Conservation (phyloP, 2,329 filamentous ascomycete genomes). For the Elsinoe australis region DNA sequence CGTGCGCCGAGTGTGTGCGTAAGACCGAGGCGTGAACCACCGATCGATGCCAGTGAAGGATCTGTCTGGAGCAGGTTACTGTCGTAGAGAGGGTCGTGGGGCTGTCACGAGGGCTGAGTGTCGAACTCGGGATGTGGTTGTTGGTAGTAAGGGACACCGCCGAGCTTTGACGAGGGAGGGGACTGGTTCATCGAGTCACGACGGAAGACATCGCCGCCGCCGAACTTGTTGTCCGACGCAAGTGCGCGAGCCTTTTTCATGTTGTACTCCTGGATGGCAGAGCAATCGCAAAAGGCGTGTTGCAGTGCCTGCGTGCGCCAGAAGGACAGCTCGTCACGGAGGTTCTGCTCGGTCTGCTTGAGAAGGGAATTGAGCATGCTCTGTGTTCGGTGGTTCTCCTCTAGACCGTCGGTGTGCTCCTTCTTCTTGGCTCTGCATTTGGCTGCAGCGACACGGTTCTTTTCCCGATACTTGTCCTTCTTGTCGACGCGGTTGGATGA, state of each 20-base stretch:
- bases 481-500: conserved; percentile 34
- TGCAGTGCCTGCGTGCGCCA: conserved; percentile 29
- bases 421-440: conserved; percentile 67
- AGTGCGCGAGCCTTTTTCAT: conserved; percentile 25
- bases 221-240: conserved; percentile 15
- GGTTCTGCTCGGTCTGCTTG: conserved; percentile 27
- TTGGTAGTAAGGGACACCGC: background rate
- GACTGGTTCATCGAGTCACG: conserved; percentile 16
- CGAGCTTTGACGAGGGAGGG: background rate
- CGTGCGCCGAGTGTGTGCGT: background rate
- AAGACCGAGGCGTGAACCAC: conserved; percentile 7
- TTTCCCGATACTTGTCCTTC: conserved; percentile 55
- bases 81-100: conserved; percentile 3
- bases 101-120: conserved; percentile 7
- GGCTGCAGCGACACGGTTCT: conserved; percentile 64
- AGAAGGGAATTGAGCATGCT: conserved; percentile 28
- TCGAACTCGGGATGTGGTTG: conserved; percentile 15
- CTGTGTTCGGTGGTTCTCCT: conserved; percentile 38
- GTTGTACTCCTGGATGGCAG: conserved; percentile 30
- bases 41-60: background rate
- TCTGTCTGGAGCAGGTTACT: conserved; percentile 16
- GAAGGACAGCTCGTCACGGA: conserved; percentile 29
- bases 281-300: conserved; percentile 30
- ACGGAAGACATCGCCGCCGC: conserved; percentile 2
- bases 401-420: conserved; percentile 47